phyloP scores from a whole-genome alignment of 139 green algal species.

The Coelastrella sp. region DNA sequence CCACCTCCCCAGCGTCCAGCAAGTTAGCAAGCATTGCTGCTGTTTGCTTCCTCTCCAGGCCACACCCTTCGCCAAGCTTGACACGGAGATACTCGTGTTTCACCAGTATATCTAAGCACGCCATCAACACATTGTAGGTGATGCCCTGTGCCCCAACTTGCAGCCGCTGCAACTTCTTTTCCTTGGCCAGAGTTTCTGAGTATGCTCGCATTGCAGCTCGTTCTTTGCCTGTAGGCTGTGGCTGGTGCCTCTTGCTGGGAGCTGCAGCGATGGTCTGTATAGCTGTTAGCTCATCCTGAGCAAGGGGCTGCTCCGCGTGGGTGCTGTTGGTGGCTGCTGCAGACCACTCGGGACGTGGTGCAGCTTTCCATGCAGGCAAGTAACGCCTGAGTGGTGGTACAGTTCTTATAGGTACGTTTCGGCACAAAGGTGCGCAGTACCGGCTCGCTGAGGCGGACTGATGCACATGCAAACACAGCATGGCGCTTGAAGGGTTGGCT shows the following conservation, averaged over 20 bases:
- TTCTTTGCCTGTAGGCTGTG: conserved; percentile 35
- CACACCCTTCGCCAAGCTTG: conserved; percentile 58
- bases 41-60: conserved; percentile 52
- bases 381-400: too few species aligned
- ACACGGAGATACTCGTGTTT: conserved; percentile 63
- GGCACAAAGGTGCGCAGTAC: too few species aligned
- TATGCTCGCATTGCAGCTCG: conserved; percentile 35
- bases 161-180: conserved; percentile 47
- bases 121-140: conserved; percentile 53
- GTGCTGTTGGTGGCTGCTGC: not conserved
- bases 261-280: too few species aligned
- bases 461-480: too few species aligned
- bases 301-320: conserved; percentile 2
- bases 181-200: conserved; percentile 52
- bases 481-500: too few species aligned
- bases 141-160: conserved; percentile 60
- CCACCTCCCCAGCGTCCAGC: conserved; percentile 57
- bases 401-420: too few species aligned
- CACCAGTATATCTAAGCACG: conserved; percentile 47
- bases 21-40: conserved; percentile 48
- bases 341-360: too few species aligned
- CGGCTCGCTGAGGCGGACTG: too few species aligned
- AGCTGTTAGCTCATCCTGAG: not conserved
- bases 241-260: not conserved
- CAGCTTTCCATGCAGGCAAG: too few species aligned